phyloP scores from a whole-genome alignment of 371 early-diverging fungal genomes.

The Syncephalastrum sp. region DNA sequence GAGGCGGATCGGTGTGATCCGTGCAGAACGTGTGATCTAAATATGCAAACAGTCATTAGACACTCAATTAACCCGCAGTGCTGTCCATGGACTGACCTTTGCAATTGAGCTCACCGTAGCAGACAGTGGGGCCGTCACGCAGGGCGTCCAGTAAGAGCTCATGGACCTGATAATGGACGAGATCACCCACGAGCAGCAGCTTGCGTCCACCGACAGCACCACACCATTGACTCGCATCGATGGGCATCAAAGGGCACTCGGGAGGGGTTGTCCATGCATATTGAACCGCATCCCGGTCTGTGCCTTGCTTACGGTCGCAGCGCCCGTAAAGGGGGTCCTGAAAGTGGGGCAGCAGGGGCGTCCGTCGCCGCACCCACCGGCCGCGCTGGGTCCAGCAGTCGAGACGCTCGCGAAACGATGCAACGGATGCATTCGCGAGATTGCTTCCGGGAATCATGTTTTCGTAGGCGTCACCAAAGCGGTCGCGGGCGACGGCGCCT shows the following conservation, averaged over 20 bases:
- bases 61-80: neutral
- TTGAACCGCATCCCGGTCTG: slow-evolving; percentile 26
- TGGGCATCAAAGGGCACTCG: slow-evolving; percentile 6
- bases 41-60: neutral
- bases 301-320: slow-evolving; percentile 37
- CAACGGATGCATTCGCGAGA: slow-evolving; percentile 2
- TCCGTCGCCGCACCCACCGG: slow-evolving; percentile 3
- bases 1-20: slow-evolving; percentile 13
- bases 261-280: slow-evolving; percentile 31
- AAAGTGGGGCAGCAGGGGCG: slow-evolving; percentile 17
- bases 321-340: slow-evolving; percentile 40
- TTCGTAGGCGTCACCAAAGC: slow-evolving; percentile 3
- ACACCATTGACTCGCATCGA: slow-evolving; percentile 31
- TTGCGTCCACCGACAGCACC: slow-evolving; percentile 29
- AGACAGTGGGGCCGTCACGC: slow-evolving; percentile 47
- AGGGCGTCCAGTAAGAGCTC: slow-evolving; percentile 51
- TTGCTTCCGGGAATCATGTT: slow-evolving; percentile 16
- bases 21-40: slow-evolving; percentile 49
- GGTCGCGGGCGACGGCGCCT: neutral
- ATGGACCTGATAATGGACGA: slow-evolving; percentile 56
- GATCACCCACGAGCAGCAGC: slow-evolving; percentile 56
- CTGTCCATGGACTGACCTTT: slow-evolving; percentile 31
- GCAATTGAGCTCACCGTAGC: slow-evolving; percentile 59
- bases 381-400: slow-evolving; percentile 10
- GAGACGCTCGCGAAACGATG: slow-evolving; percentile 4